Evolutionary conservation across 768 basidiomycete genomes (phyloP).

Genomic region (Dioszegia crocea): DNA sequence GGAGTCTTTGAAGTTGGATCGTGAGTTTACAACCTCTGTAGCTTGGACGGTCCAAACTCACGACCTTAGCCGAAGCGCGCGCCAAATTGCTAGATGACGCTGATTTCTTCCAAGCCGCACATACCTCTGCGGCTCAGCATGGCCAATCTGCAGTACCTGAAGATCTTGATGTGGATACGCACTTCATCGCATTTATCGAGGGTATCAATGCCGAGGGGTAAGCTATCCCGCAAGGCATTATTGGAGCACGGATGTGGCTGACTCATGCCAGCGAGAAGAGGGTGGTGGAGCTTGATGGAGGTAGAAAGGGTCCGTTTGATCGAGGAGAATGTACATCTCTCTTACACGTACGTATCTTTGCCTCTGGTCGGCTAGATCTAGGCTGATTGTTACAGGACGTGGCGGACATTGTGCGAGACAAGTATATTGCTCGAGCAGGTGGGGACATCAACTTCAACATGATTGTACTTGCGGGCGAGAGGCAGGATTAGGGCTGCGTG

Average conservation of each 20-base stretch:
- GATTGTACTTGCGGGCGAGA: constrained; percentile 57
- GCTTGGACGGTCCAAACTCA: constrained; percentile 49
- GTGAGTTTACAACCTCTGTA: constrained; percentile 9
- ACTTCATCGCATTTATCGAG: constrained; percentile 81
- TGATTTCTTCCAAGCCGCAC: constrained; percentile 70
- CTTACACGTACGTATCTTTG: too few species aligned
- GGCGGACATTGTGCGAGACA: constrained; percentile 60
- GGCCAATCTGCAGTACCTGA: constrained; percentile 66
- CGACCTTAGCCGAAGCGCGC: constrained; percentile 56
- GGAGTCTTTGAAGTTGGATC: constrained; percentile 25
- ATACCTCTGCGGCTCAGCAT: constrained; percentile 62
- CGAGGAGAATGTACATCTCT: constrained; percentile 43
- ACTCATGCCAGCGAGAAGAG: constrained; percentile 46
- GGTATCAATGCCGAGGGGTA: constrained; percentile 55
- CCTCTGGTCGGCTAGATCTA: too few species aligned
- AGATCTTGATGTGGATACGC: constrained; percentile 68
- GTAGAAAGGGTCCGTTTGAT: constrained; percentile 73
- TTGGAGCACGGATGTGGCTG: not conserved
- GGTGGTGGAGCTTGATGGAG: constrained; percentile 80
- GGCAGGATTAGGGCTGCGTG: constrained; percentile 12
- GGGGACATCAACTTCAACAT: constrained; percentile 63
- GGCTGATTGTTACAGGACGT: constrained; percentile 56
- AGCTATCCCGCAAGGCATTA: too few species aligned
- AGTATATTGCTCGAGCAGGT: constrained; percentile 58
- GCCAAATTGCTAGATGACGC: constrained; percentile 72